Evolutionary conservation across 441 rosid genomes (phyloP).

Genomic region (Populus tomentosa): DNA sequence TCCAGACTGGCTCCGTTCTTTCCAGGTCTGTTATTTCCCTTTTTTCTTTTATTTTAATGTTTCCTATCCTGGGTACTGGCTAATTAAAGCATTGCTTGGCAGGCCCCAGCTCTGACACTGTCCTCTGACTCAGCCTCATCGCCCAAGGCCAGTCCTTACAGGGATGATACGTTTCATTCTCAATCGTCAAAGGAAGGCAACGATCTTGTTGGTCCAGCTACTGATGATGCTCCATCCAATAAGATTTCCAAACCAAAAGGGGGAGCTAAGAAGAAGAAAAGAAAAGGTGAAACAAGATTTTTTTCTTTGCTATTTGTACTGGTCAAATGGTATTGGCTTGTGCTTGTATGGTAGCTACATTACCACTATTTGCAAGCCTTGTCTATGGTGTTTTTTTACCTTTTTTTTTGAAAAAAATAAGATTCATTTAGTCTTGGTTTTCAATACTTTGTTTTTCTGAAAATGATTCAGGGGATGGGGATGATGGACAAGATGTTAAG

Average conservation of each 20-base stretch:
- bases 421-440: background rate
- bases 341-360: background rate
- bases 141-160: conserved; percentile 33
- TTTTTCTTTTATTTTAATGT: background rate
- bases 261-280: conserved; percentile 25
- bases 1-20: conserved; percentile 87
- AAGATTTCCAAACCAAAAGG: conserved; percentile 25
- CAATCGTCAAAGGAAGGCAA: conserved; percentile 24
- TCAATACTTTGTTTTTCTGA: background rate
- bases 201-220: conserved; percentile 19
- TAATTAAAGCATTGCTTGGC: conserved; percentile 9
- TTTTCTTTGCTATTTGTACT: background rate
- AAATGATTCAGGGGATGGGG: background rate
- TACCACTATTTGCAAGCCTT: background rate
- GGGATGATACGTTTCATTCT: conserved; percentile 26
- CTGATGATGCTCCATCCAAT: conserved; percentile 18
- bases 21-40: conserved; percentile 38
- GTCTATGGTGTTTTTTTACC: background rate
- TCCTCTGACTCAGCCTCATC: conserved; percentile 58
- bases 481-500: background rate
- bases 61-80: background rate
- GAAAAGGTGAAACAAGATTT: conserved; percentile 29
- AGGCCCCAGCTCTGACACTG: conserved; percentile 59
- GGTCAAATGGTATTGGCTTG: background rate
- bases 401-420: too few species aligned